Conservation (phyloP, 352 stramenopile species). For the Phytophthora litchii region DNA sequence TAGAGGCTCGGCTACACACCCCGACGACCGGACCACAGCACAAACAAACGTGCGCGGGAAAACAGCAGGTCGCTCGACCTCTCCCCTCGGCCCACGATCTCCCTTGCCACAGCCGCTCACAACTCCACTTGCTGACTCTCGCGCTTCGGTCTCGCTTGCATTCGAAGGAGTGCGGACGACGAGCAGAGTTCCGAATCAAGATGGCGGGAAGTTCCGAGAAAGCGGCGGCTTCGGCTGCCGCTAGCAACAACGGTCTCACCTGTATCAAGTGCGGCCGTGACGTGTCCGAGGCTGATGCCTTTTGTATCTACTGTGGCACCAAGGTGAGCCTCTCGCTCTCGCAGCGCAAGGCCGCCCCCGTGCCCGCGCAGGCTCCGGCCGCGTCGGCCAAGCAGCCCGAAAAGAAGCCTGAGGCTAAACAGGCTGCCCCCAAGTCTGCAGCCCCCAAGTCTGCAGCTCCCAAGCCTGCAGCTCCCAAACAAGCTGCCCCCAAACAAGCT, state of each 20-base stretch:
- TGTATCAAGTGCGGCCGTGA: slow-evolving; percentile 83
- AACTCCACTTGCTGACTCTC: slow-evolving; percentile 58
- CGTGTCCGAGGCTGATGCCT: slow-evolving; percentile 74
- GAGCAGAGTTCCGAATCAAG: slow-evolving; percentile 16
- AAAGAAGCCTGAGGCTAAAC: slow-evolving; percentile 15
- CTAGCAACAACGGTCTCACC: slow-evolving; percentile 50
- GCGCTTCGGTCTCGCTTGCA: slow-evolving; percentile 35
- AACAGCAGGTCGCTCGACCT: slow-evolving; percentile 33
- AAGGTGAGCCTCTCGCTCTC: slow-evolving; percentile 76
- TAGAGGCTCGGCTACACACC: slow-evolving; percentile 29
- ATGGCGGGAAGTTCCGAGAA: slow-evolving; percentile 81
- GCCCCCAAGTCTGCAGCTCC: slow-evolving; percentile 9
- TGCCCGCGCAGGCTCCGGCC: slow-evolving; percentile 4
- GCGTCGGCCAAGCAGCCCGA: slow-evolving; percentile 27
- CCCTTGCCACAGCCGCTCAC: slow-evolving; percentile 28
- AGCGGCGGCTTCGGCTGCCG: slow-evolving; percentile 39
- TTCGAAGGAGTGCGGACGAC: slow-evolving; percentile 11
- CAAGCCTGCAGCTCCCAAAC: no score
- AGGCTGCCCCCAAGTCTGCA: slow-evolving; percentile 6
- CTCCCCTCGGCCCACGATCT: slow-evolving; percentile 10
- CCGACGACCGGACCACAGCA: slow-evolving; percentile 26
- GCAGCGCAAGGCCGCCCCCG: slow-evolving; percentile 48
- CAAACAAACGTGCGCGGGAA: slow-evolving; percentile 25
- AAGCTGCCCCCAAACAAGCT: no score
- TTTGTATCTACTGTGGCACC: slow-evolving; percentile 90